A percentile compares a stretch with the other conserved stretches of the same genome.
These are phyloP conservation scores for Curvularia eragrostidis DNA, from an alignment of 2,329 filamentous ascomycete genomes.

Conservation along the genomic window DNA sequence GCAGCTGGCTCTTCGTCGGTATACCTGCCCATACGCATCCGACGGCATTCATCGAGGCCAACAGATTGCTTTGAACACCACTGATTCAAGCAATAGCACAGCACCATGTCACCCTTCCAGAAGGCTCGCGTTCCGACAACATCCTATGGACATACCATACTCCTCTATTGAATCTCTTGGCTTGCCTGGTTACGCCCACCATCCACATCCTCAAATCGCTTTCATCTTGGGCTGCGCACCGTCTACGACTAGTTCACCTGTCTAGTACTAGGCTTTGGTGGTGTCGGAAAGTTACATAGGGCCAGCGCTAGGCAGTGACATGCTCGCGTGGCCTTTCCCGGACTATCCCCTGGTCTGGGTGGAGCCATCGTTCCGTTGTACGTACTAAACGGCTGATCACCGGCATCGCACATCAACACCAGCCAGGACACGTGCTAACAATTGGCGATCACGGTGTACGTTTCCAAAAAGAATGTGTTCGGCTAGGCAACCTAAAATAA, in stretches of 20 bases:
- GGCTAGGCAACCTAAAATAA: not conserved
- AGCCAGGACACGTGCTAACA: constrained; percentile 1
- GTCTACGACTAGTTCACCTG: not conserved
- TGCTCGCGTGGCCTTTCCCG: constrained; percentile 1
- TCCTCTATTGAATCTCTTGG: not conserved
- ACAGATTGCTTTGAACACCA: not conserved
- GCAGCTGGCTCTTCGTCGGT: not conserved
- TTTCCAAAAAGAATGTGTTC: not conserved
- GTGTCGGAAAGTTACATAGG: not conserved
- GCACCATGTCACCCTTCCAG: not conserved
- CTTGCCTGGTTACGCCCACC: not conserved
- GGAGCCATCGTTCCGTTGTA: constrained; percentile 5
- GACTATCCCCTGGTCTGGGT: not conserved
- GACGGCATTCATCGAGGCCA: not conserved
- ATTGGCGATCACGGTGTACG: constrained; percentile 5
- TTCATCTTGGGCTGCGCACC: not conserved
- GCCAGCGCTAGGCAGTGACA: not conserved
- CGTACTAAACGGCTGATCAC: constrained; percentile 11
- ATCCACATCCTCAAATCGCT: not conserved
- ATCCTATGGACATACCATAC: not conserved
- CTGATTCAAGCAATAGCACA: constrained; percentile 3
- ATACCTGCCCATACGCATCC: not conserved
- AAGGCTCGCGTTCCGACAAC: not conserved
- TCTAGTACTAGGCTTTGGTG: constrained; percentile 6
- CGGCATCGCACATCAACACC: constrained; percentile 7